Base-by-base conservation (phyloP, 768 basidiomycete species). In the Chalciporus sphaerocephalus region DNA sequence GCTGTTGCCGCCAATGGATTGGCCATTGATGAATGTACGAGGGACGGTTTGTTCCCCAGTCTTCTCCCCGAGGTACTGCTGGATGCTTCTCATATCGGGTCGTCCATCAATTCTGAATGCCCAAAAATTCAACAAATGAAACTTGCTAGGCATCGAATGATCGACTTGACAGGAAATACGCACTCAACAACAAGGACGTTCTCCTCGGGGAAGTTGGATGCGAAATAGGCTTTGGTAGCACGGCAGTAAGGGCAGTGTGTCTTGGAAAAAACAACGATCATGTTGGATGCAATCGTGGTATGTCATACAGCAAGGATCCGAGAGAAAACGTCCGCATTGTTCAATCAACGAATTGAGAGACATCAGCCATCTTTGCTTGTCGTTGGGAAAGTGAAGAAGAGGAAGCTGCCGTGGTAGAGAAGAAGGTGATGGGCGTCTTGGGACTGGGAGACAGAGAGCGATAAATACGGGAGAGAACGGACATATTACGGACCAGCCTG, bases 41-140 rank as follows among this genome's bases (percentile, higher is more conserved):
- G 89, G 89, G 5, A 92, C 89, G 10, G 83, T 84, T 17, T 76
- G 63, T 54, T 85, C 88, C 0, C 73, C 74, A 0, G 85, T 86
- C 74, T 80, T 84, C 54, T 75, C 44, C 2, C 10, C 17, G 4
- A 92, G 71, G 55, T 89, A 90, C 17, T 65, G 55, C 58, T 92
- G 89, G 45, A 91, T 87, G 0, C 57, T 79, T 15, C 50, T 15
- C 9, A 79, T 85, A 28, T 91, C 81, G 0, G 78, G 69, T 23
- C 67, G 67, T 40, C 70, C 51, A 60, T 88, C 82, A 38, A 90
- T 67, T 59, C 87, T 61, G 10, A 7, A 15, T 33, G n/a, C 40
- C 18, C 36, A n/a, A 6, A 10, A 21, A 8, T 20, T 15, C 35
- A 38, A 24, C 21, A 17, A 5, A 17, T 11, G 30, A 25, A 23